Conservation (phyloP, 305 asterid species). For the Fraxinus floribunda region DNA sequence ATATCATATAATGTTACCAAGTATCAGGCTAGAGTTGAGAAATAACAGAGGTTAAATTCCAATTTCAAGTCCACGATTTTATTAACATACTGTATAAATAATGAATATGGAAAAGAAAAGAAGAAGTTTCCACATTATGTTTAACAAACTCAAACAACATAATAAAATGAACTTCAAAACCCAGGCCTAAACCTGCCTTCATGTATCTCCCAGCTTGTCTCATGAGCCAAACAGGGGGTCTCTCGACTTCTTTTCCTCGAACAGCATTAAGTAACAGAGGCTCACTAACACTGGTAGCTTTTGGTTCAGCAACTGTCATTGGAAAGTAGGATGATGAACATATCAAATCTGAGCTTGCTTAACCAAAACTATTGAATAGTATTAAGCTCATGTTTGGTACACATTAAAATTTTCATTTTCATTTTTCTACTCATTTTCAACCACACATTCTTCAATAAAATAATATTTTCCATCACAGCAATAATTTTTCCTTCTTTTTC, state of each 20-base stretch:
- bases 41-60: neutral
- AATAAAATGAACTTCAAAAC: neutral
- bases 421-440: too few species aligned
- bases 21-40: neutral
- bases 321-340: constrained; percentile 11
- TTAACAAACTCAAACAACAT: neutral
- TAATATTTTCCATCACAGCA: too few species aligned
- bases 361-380: neutral
- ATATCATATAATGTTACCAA: neutral
- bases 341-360: neutral
- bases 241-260: constrained; percentile 84
- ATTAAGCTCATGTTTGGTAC: neutral
- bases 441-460: too few species aligned
- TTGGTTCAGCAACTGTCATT: constrained; percentile 88
- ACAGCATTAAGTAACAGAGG: constrained; percentile 86
- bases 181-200: constrained; percentile 84
- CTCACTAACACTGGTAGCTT: constrained; percentile 61
- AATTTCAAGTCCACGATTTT: neutral
- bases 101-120: neutral
- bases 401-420: too few species aligned
- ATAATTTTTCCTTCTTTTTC: too few species aligned
- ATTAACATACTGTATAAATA: neutral
- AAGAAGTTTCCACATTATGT: neutral
- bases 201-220: constrained; percentile 99
- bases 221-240: constrained; percentile 99